phyloP scores from a whole-genome alignment of 352 stramenopile species.

The Pythium grandisporangium region DNA sequence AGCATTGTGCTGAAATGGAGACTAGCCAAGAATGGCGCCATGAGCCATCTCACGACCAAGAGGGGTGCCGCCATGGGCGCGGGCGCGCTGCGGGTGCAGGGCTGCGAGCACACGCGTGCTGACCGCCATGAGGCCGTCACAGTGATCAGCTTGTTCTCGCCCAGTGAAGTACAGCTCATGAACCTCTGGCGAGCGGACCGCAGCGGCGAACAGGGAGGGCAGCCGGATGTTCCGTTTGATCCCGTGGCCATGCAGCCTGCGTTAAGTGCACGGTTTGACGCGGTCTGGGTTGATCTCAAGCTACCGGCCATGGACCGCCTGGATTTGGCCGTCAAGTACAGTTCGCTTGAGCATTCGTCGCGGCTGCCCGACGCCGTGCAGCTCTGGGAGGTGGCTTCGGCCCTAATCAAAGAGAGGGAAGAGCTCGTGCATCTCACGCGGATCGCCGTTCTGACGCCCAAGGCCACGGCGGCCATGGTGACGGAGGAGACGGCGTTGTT shows the following conservation, averaged over 20 bases:
- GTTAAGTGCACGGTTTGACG: slow-evolving; percentile 55
- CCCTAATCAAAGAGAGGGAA: slow-evolving; percentile 50
- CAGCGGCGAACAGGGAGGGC: slow-evolving; percentile 28
- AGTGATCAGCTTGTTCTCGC: slow-evolving; percentile 34
- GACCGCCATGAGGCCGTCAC: slow-evolving; percentile 38
- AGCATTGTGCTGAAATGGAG: slow-evolving; percentile 37
- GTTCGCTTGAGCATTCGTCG: slow-evolving; percentile 36
- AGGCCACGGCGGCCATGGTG: slow-evolving; percentile 19
- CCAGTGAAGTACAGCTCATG: slow-evolving; percentile 51
- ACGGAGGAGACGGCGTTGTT: slow-evolving; percentile 35
- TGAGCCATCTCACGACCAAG: slow-evolving; percentile 23
- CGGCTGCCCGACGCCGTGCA: slow-evolving; percentile 45
- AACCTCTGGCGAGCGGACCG: slow-evolving; percentile 63
- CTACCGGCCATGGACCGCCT: slow-evolving; percentile 50
- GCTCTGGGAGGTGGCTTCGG: slow-evolving; percentile 45
- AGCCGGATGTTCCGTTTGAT: slow-evolving; percentile 31
- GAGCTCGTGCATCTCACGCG: slow-evolving; percentile 33
- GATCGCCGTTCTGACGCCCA: slow-evolving; percentile 10
- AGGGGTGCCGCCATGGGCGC: slow-evolving; percentile 46
- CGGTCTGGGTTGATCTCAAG: slow-evolving; percentile 54
- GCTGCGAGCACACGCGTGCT: slow-evolving; percentile 19
- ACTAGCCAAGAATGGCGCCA: slow-evolving; percentile 21
- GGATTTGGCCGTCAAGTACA: slow-evolving; percentile 74
- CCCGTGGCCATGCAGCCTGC: slow-evolving; percentile 51
- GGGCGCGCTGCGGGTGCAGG: slow-evolving; percentile 25